Conservation (phyloP, 1,284 basidiomycete genomes). For the Marasmius tenuissimus region DNA sequence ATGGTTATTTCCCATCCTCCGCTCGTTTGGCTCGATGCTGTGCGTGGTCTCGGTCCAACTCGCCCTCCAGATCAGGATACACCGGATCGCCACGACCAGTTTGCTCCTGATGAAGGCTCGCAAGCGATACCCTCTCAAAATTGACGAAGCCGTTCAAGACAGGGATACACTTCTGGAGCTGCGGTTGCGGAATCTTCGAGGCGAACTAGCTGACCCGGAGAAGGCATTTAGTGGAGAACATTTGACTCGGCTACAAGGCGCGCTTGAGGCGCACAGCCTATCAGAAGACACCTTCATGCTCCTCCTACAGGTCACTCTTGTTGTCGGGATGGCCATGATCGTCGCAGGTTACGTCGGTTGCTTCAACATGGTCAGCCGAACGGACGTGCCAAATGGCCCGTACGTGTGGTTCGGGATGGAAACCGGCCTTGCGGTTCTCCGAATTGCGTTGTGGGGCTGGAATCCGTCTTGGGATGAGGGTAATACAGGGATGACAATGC, state of each 20-base stretch:
- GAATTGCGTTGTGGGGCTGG: background rate
- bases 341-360: slow-evolving; percentile 9
- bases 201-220: no score
- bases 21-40: background rate
- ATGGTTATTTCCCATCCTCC: background rate
- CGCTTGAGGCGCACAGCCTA: background rate
- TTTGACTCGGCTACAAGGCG: background rate
- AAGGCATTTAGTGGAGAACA: no score
- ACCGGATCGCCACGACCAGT: background rate
- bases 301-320: background rate
- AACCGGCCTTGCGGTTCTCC: background rate
- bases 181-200: background rate
- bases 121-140: background rate
- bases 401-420: background rate
- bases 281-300: background rate
- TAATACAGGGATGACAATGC: background rate
- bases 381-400: background rate
- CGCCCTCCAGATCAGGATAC: background rate
- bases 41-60: background rate
- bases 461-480: background rate
- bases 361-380: slow-evolving; percentile 3
- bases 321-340: slow-evolving; percentile 2
- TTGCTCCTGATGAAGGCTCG: background rate
- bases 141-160: background rate
- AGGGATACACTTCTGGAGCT: background rate